phyloP scores from a whole-genome alignment of 495 filamentous ascomycete species.

The Aspergillus sparsus region DNA sequence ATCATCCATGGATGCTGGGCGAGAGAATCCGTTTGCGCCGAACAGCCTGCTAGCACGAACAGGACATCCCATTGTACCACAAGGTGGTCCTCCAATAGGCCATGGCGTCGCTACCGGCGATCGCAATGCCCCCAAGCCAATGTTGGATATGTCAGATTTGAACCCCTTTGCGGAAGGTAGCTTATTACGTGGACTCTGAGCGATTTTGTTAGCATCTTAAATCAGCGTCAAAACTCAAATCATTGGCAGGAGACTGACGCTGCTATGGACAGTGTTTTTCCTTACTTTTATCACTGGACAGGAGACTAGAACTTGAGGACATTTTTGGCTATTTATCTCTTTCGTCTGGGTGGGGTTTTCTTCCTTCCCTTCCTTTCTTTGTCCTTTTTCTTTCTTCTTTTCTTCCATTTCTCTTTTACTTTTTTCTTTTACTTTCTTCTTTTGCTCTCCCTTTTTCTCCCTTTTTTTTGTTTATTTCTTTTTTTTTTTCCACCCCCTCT shows the following conservation, averaged over 20 bases:
- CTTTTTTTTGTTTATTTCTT: background rate
- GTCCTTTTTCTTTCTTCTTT: too few relatives aligned
- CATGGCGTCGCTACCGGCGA: constrained; percentile 57
- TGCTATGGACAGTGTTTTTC: too few relatives aligned
- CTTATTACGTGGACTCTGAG: constrained; percentile 41
- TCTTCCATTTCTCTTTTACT: too few relatives aligned
- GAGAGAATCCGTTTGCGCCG: constrained; percentile 35
- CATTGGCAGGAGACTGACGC: too few relatives aligned
- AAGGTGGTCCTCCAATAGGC: constrained; percentile 36
- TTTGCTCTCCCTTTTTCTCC: background rate
- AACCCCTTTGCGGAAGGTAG: constrained; percentile 58
- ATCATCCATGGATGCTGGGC: constrained; percentile 27
- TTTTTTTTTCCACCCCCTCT: background rate
- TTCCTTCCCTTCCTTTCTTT: too few relatives aligned
- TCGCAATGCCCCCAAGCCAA: constrained; percentile 51
- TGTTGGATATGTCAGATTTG: constrained; percentile 55
- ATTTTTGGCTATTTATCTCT: too few relatives aligned
- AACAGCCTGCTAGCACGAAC: constrained; percentile 42
- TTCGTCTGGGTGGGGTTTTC: too few relatives aligned
- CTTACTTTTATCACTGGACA: too few relatives aligned
- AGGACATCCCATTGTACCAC: constrained; percentile 17
- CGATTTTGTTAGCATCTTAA: too few relatives aligned
- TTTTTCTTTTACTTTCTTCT: too few relatives aligned
- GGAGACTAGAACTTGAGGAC: too few relatives aligned
- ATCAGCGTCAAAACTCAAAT: too few relatives aligned